Evolutionary conservation across 2,329 filamentous ascomycete species (phyloP), one percentile per base, ranked within the genome.

Genomic region (Aureobasidium uvarum): DNA sequence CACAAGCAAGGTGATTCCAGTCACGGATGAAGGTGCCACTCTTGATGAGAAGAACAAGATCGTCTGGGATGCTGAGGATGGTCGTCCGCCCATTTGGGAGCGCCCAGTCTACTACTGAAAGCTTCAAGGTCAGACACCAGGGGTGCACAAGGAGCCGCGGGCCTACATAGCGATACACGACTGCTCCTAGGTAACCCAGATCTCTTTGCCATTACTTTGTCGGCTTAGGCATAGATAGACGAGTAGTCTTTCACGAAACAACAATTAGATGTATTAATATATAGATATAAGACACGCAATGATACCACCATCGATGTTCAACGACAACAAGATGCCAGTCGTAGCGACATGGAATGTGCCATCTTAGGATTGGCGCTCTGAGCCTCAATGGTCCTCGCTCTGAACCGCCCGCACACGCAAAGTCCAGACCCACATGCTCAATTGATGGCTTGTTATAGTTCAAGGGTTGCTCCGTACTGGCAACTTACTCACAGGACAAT

Each of bases 11-110:
- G 84, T 90, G 38, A 90, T 92, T 36, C 85, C 88, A 1, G 94
- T 96, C 69, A 93, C 90, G 0, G 92, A 96, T 70, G 89, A 91
- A 69, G 89, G 88, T 20, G 89, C 89, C 51, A 83, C 79, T 58
- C 77, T 94, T 59, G 83, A 89, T 71, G 89, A 90, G 70, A 89
- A 91, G 79, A 87, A 87, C 75, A 85, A 85, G 69, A 78, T 89
- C 67, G 75, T 81, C 28, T 87, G 85, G 84, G 81, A 86, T 72
- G 72, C 79, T 13, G 80, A 85, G 67, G 80, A 79, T 63, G 84
- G 81, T 41, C 73, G 80, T 66, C 84, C 86, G 54, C 86, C 86
- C 4, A 83, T 88, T 69, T 87, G 83, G 72, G 72, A 83, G 70
- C 81, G 85, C 73, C 85, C 59, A 6, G 65, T 66, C 5, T 64